Evolutionary conservation across 2,329 filamentous ascomycete genomes (phyloP), one percentile per base, ranked within the genome.

Genomic region (Aaosphaeria arxii): DNA sequence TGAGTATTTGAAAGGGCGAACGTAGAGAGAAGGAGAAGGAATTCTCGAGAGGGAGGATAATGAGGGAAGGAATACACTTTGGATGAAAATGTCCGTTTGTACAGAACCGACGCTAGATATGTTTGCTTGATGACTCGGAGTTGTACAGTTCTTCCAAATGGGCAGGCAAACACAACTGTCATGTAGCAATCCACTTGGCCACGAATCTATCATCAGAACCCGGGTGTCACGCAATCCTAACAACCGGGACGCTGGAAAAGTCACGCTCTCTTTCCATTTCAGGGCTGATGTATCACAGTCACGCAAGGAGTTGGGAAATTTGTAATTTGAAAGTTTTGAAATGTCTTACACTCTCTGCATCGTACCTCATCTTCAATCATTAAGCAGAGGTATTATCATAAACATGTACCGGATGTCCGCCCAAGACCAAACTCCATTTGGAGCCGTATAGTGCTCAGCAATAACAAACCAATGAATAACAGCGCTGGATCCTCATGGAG

Each of bases 341-440:
- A 48, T 54, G 49, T 53, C 47, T 52, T 51, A n/a, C 31, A 48
- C 30, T 39, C 42, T 32, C n/a, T 48, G 40, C 41, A 43, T 30
- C 30, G 17, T 7, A 7, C 52, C 38, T 41, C 46, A 45, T 48
- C 36, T 50, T 57, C 53, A 55, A 51, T 61, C 61, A 64, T 64
- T 62, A 63, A 48, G 55, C 54, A 57, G 55, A 61, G 56, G 46
- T 45, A 11, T 33, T 47, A 46, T 58, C 48, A 41, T 54, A 51
- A 49, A 24, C 17, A 24, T 24, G 17, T 24, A 24, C 17, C 17
- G 17, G 17, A 24, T 24, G 17, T 24, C 17, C 45, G 41, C 50
- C 42, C 40, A 43, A 48, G 39, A 47, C 45, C 32, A 40, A 53
- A 47, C 40, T 39, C 49, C 45, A 9, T 36, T 36, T 31, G 47